These are phyloP conservation scores for Metarhizium anisopliae DNA, from an alignment of 2,329 filamentous ascomycete genomes.

Conservation along the genomic window DNA sequence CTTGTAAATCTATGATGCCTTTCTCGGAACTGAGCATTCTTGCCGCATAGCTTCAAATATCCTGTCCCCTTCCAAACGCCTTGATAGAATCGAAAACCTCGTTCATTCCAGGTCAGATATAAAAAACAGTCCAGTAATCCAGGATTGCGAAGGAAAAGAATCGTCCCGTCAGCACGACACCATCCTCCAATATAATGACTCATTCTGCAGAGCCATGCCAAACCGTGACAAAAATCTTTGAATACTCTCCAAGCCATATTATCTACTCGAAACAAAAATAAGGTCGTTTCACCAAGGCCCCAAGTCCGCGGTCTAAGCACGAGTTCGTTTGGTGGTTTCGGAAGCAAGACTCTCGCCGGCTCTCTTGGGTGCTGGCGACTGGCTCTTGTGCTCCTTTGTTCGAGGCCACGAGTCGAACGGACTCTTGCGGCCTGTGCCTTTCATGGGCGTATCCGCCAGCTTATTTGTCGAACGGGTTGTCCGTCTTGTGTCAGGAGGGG, in stretches of 20 bases:
- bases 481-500: slow-evolving; percentile 54
- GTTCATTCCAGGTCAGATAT: not conserved
- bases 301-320: slow-evolving; percentile 15
- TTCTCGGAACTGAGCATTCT: slow-evolving; percentile 2
- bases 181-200: not conserved
- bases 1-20: slow-evolving; percentile 5
- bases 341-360: slow-evolving; percentile 22
- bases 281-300: not conserved
- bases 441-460: slow-evolving; percentile 35
- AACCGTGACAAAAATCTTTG: not conserved
- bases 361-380: slow-evolving; percentile 38
- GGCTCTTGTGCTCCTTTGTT: slow-evolving; percentile 45
- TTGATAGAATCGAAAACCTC: not conserved
- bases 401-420: slow-evolving; percentile 63
- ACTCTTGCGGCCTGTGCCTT: slow-evolving; percentile 32
- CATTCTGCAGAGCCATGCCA: not conserved
- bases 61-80: slow-evolving; percentile 1
- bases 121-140: slow-evolving; percentile 1
- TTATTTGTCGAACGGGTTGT: slow-evolving; percentile 48
- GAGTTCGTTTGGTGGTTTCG: slow-evolving; percentile 25
- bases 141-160: not conserved
- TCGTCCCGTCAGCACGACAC: not conserved
- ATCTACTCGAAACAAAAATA: not conserved
- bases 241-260: slow-evolving; percentile 1
- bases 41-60: slow-evolving; percentile 1